Evolutionary conservation across 2,329 filamentous ascomycete genomes (phyloP), one percentile per base, ranked within the genome.

Genomic region (Aspergillus vadensis): DNA sequence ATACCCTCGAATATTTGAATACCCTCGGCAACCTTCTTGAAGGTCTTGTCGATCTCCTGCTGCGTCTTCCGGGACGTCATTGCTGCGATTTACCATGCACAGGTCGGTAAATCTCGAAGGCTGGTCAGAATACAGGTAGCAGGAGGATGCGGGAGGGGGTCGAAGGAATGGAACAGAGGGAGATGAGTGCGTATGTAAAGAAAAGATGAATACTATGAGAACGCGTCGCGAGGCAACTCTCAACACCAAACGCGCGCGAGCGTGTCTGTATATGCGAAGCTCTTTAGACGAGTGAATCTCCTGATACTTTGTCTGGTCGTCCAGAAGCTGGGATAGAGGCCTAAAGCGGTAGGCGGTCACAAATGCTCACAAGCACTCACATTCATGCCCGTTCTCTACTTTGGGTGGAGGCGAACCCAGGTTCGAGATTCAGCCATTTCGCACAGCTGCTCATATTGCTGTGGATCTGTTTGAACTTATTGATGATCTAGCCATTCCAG

Each of bases 1-100:
- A 98, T 97, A 73, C 84, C 85, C 75, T 98, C 92, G 78, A 99
- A 99, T 66, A 93, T 90, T 64, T 88, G 84, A 58, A 98, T 92
- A 57, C 95, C 95, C 82, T 98, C 94, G 51, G 87, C 86, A 73
- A 98, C 93, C 84, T 96, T 96, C 81, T 99, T 99, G 87, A 97
- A 98, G 86, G 92, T 96, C 83, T 97, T 97, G 76, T 99, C 95
- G 72, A 98, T 94, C 82, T 99, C 95, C 82, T 98, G 93, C 78
- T 95, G 91, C 71, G 97, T 86, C 85, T 99, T 99, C 77, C 95
- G 88, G 77, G 91, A 91, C 71, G 95, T 92, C 95, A 99, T 99
- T 72, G 78, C 63, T 63, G 59, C 64, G 60, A 65, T 63, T 64
- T 63, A 65, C 55, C 25, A 62, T 62, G 70, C 66, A 69, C 65